Conservation (phyloP, 495 filamentous ascomycete species). For the Letharia columbiana region DNA sequence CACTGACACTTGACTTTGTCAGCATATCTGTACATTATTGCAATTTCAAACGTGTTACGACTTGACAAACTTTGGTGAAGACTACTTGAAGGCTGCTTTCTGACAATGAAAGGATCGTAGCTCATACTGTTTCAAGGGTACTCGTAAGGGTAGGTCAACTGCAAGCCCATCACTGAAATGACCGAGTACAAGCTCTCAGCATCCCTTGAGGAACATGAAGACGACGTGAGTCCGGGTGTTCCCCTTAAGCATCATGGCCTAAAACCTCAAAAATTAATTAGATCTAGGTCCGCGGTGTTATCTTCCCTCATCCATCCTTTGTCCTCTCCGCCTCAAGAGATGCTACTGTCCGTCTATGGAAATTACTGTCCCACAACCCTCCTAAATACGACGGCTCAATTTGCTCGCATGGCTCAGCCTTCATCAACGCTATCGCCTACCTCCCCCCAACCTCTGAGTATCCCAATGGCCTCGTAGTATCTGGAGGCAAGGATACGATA, state of each 20-base stretch:
- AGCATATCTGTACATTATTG: neutral
- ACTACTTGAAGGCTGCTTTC: neutral
- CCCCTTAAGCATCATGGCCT: constrained; percentile 4
- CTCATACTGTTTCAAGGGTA: neutral
- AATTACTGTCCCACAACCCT: constrained; percentile 51
- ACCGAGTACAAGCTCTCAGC: constrained; percentile 74
- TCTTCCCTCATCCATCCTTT: constrained; percentile 63
- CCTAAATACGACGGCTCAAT: constrained; percentile 69
- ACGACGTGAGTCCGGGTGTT: constrained; percentile 56
- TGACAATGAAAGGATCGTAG: neutral
- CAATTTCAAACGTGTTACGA: neutral
- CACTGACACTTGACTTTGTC: neutral
- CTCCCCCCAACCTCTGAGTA: constrained; percentile 58
- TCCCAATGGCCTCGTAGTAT: constrained; percentile 75
- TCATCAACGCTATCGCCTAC: constrained; percentile 78
- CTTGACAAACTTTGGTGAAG: neutral
- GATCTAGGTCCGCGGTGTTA: constrained; percentile 74
- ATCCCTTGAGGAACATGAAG: constrained; percentile 67
- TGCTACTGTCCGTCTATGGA: constrained; percentile 84
- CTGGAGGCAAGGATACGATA: constrained; percentile 81
- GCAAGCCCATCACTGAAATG: constrained; percentile 29
- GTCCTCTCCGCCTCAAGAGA: constrained; percentile 85
- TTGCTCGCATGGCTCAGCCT: constrained; percentile 64
- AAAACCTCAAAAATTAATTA: constrained; percentile 21
- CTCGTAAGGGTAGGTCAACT: neutral